phyloP scores from a whole-genome alignment of 208 protist species.

The Leishmania lainsoni region DNA sequence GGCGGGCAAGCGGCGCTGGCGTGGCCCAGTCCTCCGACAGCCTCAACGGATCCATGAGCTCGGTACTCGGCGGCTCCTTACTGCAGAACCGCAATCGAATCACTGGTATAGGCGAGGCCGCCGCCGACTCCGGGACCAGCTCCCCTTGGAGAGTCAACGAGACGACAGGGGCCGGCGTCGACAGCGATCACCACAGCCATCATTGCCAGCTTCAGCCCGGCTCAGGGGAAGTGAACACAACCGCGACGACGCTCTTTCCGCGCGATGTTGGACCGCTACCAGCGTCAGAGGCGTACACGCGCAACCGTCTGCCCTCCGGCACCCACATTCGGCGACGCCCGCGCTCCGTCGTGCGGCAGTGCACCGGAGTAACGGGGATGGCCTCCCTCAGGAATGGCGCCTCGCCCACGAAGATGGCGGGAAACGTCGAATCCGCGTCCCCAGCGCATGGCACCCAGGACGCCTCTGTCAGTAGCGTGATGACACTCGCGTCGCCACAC shows the following conservation, averaged over 20 bases:
- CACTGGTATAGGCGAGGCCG: not conserved
- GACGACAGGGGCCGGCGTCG: not conserved
- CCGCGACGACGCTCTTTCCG: constrained; percentile 7
- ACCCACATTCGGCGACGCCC: constrained; percentile 78
- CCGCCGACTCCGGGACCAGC: not conserved
- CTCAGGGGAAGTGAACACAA: not conserved
- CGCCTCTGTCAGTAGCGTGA: constrained; percentile 4
- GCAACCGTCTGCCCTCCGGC: constrained; percentile 56
- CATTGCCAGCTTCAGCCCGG: not conserved
- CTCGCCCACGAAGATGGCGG: not conserved
- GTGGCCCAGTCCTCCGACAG: constrained; percentile 4
- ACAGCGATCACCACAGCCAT: constrained; percentile 9
- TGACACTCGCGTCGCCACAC: not conserved
- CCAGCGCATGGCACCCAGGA: constrained; percentile 2
- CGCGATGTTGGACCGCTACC: constrained; percentile 44
- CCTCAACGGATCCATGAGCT: constrained; percentile 3
- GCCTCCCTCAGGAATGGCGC: not conserved
- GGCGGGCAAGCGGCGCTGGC: not conserved
- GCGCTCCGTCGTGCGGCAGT: constrained; percentile 48
- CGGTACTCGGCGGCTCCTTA: not conserved
- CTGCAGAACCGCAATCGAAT: constrained; percentile 1
- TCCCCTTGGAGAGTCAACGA: not conserved
- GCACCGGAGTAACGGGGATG: not conserved
- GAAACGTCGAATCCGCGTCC: not conserved
- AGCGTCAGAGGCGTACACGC: constrained; percentile 32